Evolutionary conservation across 768 basidiomycete genomes (phyloP).

Genomic region (Tylopilus balloui): DNA sequence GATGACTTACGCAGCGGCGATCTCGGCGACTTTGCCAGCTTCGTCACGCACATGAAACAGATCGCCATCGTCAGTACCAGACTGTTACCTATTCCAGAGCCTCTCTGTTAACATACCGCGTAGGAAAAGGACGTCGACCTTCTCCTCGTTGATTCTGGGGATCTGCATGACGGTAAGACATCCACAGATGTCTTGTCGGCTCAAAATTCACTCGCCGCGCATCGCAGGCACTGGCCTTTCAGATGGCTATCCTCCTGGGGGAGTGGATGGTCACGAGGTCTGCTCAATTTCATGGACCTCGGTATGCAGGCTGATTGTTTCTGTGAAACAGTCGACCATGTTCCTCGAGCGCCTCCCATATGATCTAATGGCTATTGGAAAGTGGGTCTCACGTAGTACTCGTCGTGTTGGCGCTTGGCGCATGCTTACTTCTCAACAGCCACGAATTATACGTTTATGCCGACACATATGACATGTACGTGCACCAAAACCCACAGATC

Average conservation of each 20-base stretch:
- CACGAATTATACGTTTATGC: constrained; percentile 80
- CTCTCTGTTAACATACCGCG: neutral
- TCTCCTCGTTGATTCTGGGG: constrained; percentile 78
- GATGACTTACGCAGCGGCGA: constrained; percentile 39
- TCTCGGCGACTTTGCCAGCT: constrained; percentile 84
- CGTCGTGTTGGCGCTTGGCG: too few species aligned
- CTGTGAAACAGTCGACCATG: constrained; percentile 54
- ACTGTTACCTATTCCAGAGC: neutral
- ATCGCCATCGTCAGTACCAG: constrained; percentile 49
- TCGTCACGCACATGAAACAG: constrained; percentile 76
- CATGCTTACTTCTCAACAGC: constrained; percentile 31
- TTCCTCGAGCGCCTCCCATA: constrained; percentile 72
- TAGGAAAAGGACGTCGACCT: constrained; percentile 75
- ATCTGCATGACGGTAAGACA: constrained; percentile 59
- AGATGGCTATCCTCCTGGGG: constrained; percentile 68
- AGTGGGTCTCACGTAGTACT: constrained; percentile 41
- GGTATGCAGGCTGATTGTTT: neutral
- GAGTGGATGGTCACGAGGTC: constrained; percentile 71
- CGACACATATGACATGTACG: constrained; percentile 62
- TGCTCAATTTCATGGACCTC: constrained; percentile 10
- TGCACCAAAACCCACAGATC: constrained; percentile 1
- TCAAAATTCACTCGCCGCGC: neutral
- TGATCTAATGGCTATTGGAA: constrained; percentile 81
- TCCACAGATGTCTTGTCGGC: neutral
- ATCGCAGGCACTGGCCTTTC: constrained; percentile 67